Evolutionary conservation across 2,329 filamentous ascomycete genomes (phyloP), one percentile per base, ranked within the genome.

Genomic region (Fusarium tjaetaba): DNA sequence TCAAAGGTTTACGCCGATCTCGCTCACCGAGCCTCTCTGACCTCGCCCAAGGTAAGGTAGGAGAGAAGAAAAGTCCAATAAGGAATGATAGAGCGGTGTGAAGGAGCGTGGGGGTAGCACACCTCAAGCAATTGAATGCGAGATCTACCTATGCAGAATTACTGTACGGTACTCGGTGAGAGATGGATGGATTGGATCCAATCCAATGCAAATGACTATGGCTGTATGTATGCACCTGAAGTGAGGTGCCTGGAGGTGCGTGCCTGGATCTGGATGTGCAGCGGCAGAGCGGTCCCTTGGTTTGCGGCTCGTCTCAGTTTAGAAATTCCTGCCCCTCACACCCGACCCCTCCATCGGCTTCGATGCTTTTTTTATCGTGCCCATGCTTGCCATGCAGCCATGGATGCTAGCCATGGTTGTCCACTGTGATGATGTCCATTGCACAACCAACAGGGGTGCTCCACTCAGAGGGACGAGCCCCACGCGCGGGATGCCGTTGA

Each of bases 381-480:
- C 45, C 26, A 28, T 38, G 16, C 34, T 30, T 30, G 28, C 45
- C 26, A 30, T 38, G 16, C 34, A 36, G 16, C 34, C 34, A 36
- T 32, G 30, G 10, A 30, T 34, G 34, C 34, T 38, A 38, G 36
- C 36, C 36, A 38, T 53, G 56, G n/a, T 41, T 46, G 63, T 52
- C 39, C 49, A 59, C 55, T 68, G 72, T 75, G 72, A 75, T 62
- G 72, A 73, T 75, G 61, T 62, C 45, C 26, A 30, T 48, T 53
- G 46, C 45, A 68, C 65, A 51, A 61, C 60, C 61, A 53, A 61
- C 57, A 72, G 48, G 55, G 61, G 45, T 70, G 30, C 46, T 61
- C 68, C 68, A 70, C 61, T 46, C 18, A 22, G 55, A 63, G 56
- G 59, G 70, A 61, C 34, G 43, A n/a, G 45, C 67, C 70, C 69